phyloP scores from a whole-genome alignment of 2,329 filamentous ascomycete species.

The Rutstroemia sydowiana region DNA sequence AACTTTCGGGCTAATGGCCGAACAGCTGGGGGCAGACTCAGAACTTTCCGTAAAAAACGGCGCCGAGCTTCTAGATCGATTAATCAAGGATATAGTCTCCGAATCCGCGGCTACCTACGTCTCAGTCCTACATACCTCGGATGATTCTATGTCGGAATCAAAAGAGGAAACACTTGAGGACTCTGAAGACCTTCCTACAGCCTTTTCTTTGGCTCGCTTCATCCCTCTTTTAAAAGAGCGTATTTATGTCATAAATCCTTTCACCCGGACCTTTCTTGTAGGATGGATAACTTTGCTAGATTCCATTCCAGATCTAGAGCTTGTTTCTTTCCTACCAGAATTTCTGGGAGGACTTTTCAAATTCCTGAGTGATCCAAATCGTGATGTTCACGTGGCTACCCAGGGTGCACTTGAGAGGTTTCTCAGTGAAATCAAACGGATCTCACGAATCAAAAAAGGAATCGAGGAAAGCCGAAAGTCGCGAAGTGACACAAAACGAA shows the following conservation, averaged over 20 bases:
- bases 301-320: constrained; percentile 91
- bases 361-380: constrained; percentile 85
- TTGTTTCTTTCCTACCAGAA: constrained; percentile 85
- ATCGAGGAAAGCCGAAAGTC: constrained; percentile 79
- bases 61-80: constrained; percentile 84
- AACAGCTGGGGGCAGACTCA: constrained; percentile 83
- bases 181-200: constrained; percentile 59
- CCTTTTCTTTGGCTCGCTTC: constrained; percentile 85
- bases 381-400: constrained; percentile 90
- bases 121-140: constrained; percentile 67
- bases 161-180: constrained; percentile 39
- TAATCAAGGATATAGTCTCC: constrained; percentile 93
- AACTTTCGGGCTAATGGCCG: constrained; percentile 8
- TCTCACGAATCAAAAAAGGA: constrained; percentile 84
- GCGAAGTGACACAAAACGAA: constrained; percentile 52
- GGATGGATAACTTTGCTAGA: constrained; percentile 93
- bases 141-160: constrained; percentile 43
- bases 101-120: constrained; percentile 94
- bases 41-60: constrained; percentile 98
- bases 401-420: constrained; percentile 86
- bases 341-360: constrained; percentile 85
- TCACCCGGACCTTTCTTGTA: constrained; percentile 89
- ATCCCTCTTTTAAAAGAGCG: constrained; percentile 90
- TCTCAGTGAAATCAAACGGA: constrained; percentile 86
- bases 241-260: constrained; percentile 90